Conservation (phyloP, 176 grass and related monocot genomes). For the barley (Hordeum vulgare) region MorexV3_pseudomolecules_assembly NC_058524.1:77545924-77546423, state of each 20-base stretch:
- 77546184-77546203: slow-evolving; percentile 53
- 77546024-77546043: slow-evolving; percentile 20
- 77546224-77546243: slow-evolving; percentile 46
- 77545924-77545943: slow-evolving; percentile 22
- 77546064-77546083: slow-evolving; percentile 64
- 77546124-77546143: slow-evolving; percentile 50
- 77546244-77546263: slow-evolving; percentile 52
- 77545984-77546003: neutral
- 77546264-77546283: slow-evolving; percentile 38
- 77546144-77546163: slow-evolving; percentile 49
- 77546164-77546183: slow-evolving; percentile 28
- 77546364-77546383: slow-evolving; percentile 41
- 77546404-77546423: slow-evolving; percentile 31
- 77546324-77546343: neutral
- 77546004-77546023: slow-evolving; percentile 55
- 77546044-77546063: slow-evolving; percentile 47
- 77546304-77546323: slow-evolving; percentile 38
- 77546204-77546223: slow-evolving; percentile 47
- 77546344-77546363: slow-evolving; percentile 6
- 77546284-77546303: slow-evolving; percentile 22
- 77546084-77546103: slow-evolving; percentile 55
- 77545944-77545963: neutral
- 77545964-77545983: slow-evolving; percentile 32
- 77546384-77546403: slow-evolving; percentile 28
- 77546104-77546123: slow-evolving; percentile 62